These are phyloP conservation scores for Hyaloscypha hepaticicola DNA, from an alignment of 495 filamentous ascomycete species.

Conservation along the genomic window DNA sequence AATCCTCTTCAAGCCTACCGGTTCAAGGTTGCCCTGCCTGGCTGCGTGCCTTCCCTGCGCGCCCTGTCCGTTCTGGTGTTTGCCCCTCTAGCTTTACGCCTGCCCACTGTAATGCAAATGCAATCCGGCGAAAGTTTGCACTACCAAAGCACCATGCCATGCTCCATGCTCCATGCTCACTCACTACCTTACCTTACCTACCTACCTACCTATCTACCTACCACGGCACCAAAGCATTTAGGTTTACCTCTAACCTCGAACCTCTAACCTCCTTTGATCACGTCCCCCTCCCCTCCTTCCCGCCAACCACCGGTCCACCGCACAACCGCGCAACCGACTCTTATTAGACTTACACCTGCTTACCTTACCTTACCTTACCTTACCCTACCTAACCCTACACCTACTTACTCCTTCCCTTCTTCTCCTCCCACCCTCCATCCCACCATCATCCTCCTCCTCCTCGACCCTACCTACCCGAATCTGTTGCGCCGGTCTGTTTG, in stretches of 20 bases:
- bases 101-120: not conserved
- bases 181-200: slow-evolving; percentile 7
- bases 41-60: slow-evolving; percentile 5
- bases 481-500: slow-evolving; percentile 25
- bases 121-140: not conserved
- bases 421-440: slow-evolving; percentile 18
- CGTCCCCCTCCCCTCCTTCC: slow-evolving; percentile 11
- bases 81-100: slow-evolving; percentile 19
- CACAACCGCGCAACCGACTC: slow-evolving; percentile 2
- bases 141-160: too few species aligned
- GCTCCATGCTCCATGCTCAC: not conserved
- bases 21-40: not conserved
- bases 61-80: not conserved
- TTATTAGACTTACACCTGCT: not conserved
- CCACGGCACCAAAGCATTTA: slow-evolving; percentile 4
- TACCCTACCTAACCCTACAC: slow-evolving; percentile 1
- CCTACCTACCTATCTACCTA: too few species aligned
- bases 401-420: slow-evolving; percentile 16
- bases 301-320: slow-evolving; percentile 3
- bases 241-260: too few species aligned
- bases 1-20: not conserved
- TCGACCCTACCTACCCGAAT: slow-evolving; percentile 24
- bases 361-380: not conserved
- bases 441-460: slow-evolving; percentile 26
- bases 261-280: not conserved